Base-by-base conservation (phyloP, 108 stramenopile species). In the Fragilaria crotonensis region DNA sequence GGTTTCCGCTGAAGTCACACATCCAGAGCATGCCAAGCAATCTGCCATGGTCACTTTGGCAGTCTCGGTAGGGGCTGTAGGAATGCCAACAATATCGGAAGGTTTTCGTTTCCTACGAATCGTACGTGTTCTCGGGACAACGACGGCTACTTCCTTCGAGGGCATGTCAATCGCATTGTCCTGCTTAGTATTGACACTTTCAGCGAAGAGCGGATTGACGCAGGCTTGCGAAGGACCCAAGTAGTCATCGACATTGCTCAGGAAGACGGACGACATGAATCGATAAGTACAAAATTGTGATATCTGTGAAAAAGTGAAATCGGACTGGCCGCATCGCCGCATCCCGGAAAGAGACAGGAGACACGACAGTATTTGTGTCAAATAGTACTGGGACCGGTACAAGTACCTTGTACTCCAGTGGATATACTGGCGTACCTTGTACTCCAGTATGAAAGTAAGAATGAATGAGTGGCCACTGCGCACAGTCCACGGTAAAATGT, bases 1-100 rank as follows among this genome's bases (percentile, higher is more conserved):
- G 1, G 97, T 87, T 78, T 99, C 99, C 2, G 99, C 96, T 26
- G 97, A 96, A 30, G 99, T 99, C 45, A 99, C 95, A 66, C 99
- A 99, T 51, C 99, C 99, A 25, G 79, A 80, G 67, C 98, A 99
- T 9, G 98, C 97, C 57, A 99, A 87, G 64, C 98, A 99, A 75
- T 99, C 98, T 19, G 89, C 87, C 28, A 98, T 79, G 19, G 95
- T 90, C 2, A 98, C 96, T 54, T 84, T 81, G 26, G 77, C 52
- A 11, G 49, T 57, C 57, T 81, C 54, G 33, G 66, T 66, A 63
- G 48, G 54, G 25, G 66, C 33, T 54, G 52, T 44, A 23, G 31
- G 30, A 25, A 33, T 45, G 20, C 49, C 4, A 56, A 45, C 52
- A 21, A 46, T 54, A 36, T 28, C 11, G 36, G 45, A 50, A 32